Base-by-base conservation (phyloP, 441 rosid species). In the Isatis lusitanica region DNA sequence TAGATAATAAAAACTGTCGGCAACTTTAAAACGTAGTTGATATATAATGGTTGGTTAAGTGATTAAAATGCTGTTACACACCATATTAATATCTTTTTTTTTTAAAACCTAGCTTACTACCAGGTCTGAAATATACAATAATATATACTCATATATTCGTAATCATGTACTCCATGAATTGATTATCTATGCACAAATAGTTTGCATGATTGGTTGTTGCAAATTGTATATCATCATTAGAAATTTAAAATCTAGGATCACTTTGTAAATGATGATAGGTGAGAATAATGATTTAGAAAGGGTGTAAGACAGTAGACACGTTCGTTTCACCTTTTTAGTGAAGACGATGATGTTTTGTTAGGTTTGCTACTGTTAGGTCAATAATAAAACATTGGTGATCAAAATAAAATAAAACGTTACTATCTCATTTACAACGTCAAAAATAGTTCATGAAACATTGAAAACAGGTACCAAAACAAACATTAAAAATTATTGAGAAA, bases 121-220 rank as follows among this genome's bases (percentile, higher is more conserved):
- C 21, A 47, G 58, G 48, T 35, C 30, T 46, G 26, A 35, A 18
- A 33, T 46, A 8, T 33, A 31, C n/a, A n/a, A n/a, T n/a, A n/a
- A n/a, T 3, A 18, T 28, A 38, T 8, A 21, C 9, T 16, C 17
- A 66, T 24, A 38, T 36, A 38, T 36, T 18, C 70, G 5, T 18
- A 35, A 4, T 36, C 24, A 51, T 66, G 3, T 11, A 11, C 26
- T 18, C 17, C 31, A 24, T 11, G 6, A 6, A 48, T 12, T 16
- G 40, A 16, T 31, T 2, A 46, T 30, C 24, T 28, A 26, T 42
- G 52, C 18, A 62, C 47, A 52, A 5, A 9, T 65, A 39, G 3
- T 52, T 66, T 6, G n/a, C n/a, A n/a, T n/a, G 50, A 66, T 28
- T 68, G 46, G 42, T 44, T 57, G 21, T 44, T 58, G 56, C 35